These are phyloP conservation scores for Triadica sebifera DNA, from an alignment of 345 rosid genomes.

Conservation along the genomic window DNA sequence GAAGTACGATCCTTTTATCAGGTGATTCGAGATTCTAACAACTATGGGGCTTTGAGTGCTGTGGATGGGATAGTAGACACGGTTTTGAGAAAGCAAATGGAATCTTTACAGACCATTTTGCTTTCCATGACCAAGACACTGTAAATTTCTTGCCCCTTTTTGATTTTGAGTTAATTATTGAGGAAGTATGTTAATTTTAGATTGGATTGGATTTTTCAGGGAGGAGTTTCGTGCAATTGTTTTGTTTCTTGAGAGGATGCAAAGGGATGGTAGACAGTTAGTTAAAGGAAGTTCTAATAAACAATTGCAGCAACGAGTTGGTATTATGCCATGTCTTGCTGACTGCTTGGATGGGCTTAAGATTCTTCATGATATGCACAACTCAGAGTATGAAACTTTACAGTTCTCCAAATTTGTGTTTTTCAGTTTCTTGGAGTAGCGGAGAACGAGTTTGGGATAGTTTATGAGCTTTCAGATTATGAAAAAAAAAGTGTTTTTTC, in stretches of 20 bases:
- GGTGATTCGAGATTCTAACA: conserved; percentile 51
- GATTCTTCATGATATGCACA: conserved; percentile 65
- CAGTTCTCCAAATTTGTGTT: not conserved
- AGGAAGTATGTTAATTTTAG: not conserved
- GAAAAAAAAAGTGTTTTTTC: not conserved
- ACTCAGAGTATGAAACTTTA: conserved; percentile 52
- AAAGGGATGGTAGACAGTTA: conserved; percentile 50
- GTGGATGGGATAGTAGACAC: conserved; percentile 54
- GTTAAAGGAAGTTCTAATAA: conserved; percentile 48
- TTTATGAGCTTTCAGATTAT: not conserved
- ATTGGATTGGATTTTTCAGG: conserved; percentile 31
- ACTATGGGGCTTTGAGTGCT: conserved; percentile 51
- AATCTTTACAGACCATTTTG: conserved; percentile 53
- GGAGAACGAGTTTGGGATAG: not conserved
- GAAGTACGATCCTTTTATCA: conserved; percentile 8
- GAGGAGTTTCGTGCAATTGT: conserved; percentile 60
- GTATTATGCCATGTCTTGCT: conserved; percentile 60
- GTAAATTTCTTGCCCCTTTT: conserved; percentile 36
- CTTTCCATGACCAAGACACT: conserved; percentile 53
- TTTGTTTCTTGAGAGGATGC: conserved; percentile 49
- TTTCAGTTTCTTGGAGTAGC: not conserved
- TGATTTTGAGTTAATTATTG: not conserved
- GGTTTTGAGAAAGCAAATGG: conserved; percentile 64
- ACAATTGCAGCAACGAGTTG: conserved; percentile 54
- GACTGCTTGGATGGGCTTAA: conserved; percentile 76